Base-by-base conservation (phyloP, 2,329 filamentous ascomycete genomes). In the Epichloe gansuensis region DNA sequence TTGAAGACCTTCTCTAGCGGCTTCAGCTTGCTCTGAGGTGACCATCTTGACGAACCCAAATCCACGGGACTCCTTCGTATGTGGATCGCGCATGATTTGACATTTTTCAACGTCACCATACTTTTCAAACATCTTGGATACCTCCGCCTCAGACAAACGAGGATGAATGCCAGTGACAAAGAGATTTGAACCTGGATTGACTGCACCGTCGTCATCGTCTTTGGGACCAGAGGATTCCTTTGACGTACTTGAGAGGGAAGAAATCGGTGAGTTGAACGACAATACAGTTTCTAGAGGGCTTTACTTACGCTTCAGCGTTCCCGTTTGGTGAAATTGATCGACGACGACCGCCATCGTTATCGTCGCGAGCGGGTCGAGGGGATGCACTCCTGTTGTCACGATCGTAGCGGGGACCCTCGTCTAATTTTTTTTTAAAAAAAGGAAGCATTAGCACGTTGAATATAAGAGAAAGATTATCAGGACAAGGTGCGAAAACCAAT, bases 31-130 rank as follows among this genome's bases (percentile, higher is more conserved):
- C 52, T 97, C 91, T 47, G 88, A 81, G 53, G 89, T 94, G 55
- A 89, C 83, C 91, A 98, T 97, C 77, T 98, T 97, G 68, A 98
- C 93, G 74, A 98, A 98, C 52, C 93, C 93, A 60, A 98, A 98
- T 59, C 93, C 93, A 71, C 93, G 93, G 61, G 91, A 97, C 72
- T 98, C 93, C 74, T 95, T 95, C 64, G 88, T 94, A 71, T 98
- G 93, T 56, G 93, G 93, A 66, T 98, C 93, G 65, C 91, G 83
- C 93, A 98, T 98, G 74, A 98, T 98, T 70, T 96, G 94, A 75
- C 91, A 97, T 74, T 94, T 97, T 74, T 97, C 91, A 50, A 98
- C 93, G 67, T 95, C 89, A 61, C 93, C 93, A 64, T 97, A 97
- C 73, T 97, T 98, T 74, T 96, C 89, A 66, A 98, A 98, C 59